phyloP scores from a whole-genome alignment of 345 rosid species.

The Eutrema yunnanense region DNA sequence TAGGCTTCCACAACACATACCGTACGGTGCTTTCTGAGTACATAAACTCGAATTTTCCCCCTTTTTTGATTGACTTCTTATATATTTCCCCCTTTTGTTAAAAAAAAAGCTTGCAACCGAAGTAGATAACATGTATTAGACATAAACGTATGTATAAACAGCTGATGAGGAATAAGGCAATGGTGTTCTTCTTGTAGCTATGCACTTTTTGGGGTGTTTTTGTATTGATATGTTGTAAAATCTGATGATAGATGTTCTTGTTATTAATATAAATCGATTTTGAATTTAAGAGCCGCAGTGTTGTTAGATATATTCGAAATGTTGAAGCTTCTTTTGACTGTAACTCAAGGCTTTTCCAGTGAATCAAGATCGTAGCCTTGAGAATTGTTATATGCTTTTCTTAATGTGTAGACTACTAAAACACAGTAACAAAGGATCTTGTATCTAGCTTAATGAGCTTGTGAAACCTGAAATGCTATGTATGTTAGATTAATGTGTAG shows the following conservation, averaged over 20 bases:
- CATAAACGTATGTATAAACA: constrained; percentile 11
- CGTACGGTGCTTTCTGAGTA: constrained; percentile 28
- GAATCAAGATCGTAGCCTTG: background rate
- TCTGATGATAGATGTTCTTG: constrained; percentile 1
- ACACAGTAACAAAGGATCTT: background rate
- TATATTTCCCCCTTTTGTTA: background rate
- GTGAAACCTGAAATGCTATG: background rate
- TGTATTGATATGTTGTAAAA: constrained; percentile 20
- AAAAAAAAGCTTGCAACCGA: background rate
- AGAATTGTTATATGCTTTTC: background rate
- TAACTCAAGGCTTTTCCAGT: background rate
- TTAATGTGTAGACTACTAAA: background rate
- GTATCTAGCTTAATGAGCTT: background rate
- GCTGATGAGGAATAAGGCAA: constrained; percentile 8
- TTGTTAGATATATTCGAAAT: background rate
- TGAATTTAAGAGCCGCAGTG: background rate
- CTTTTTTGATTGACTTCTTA: background rate
- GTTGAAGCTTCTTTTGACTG: background rate
- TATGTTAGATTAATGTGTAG: too few species aligned
- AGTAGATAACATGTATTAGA: background rate
- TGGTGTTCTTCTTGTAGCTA: constrained; percentile 4
- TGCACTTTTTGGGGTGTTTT: background rate
- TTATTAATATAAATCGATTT: background rate
- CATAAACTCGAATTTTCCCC: background rate
- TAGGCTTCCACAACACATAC: constrained; percentile 63